A percentile compares a stretch with the other conserved stretches of the same genome.
Evolutionary conservation across 768 basidiomycete species (phyloP).

Genomic region (Chlorophyllum brunneum): DNA sequence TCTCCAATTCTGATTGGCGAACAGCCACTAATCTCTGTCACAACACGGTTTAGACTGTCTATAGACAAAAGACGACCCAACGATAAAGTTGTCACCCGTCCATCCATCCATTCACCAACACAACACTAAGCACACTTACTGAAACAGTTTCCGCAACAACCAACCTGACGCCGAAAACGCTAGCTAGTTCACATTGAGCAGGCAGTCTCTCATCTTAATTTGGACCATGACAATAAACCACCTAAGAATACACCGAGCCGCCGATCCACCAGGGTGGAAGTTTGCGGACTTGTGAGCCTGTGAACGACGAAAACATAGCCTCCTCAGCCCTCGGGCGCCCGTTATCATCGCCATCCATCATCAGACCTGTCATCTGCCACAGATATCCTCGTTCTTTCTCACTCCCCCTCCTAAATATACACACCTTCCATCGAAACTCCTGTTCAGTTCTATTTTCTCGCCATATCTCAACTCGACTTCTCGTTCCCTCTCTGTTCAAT

Average conservation of each 20-base stretch:
- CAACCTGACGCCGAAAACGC: too few species aligned
- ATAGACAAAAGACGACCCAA: too few species aligned
- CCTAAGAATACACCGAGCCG: not conserved
- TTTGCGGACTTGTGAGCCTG: not conserved
- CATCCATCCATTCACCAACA: too few species aligned
- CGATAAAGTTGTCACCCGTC: too few species aligned
- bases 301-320: not conserved
- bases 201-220: not conserved
- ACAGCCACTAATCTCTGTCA: too few species aligned
- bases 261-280: not conserved
- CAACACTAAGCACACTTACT: too few species aligned
- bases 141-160: too few species aligned
- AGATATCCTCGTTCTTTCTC: not conserved
- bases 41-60: too few species aligned
- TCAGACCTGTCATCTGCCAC: conserved; percentile 1
- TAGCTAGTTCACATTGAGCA: too few species aligned
- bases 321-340: too few species aligned
- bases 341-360: too few species aligned
- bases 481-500: not conserved
- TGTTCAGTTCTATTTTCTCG: not conserved
- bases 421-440: not conserved
- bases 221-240: not conserved
- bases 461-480: not conserved
- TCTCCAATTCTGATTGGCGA: too few species aligned
- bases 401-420: not conserved